A percentile compares a stretch with the other conserved stretches of the same genome.
These are phyloP conservation scores for Tympanopsis confertula DNA, from an alignment of 2,329 filamentous ascomycete species.

Conservation along the genomic window DNA sequence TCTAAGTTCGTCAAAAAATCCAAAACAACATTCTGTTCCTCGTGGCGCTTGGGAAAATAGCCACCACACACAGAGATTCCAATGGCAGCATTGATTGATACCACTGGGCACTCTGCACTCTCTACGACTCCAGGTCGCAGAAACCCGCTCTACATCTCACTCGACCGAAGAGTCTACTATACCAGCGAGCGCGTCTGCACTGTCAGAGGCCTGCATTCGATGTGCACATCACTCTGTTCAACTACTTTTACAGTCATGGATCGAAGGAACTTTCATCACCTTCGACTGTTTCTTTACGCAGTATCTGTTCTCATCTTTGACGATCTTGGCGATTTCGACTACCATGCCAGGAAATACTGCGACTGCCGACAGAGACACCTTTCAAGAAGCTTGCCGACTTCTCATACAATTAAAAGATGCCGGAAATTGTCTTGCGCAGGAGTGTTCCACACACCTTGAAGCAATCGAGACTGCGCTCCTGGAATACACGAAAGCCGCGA, in stretches of 20 bases:
- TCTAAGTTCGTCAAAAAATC: too few species aligned
- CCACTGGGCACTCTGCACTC: too few species aligned
- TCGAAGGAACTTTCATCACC: constrained; percentile 29
- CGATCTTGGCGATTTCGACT: constrained; percentile 29
- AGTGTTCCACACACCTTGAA: constrained; percentile 27
- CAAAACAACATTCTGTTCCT: too few species aligned
- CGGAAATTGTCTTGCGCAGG: constrained; percentile 26
- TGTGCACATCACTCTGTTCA: constrained; percentile 30
- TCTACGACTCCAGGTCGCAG: too few species aligned
- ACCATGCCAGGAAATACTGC: constrained; percentile 17
- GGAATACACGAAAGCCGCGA: too few species aligned
- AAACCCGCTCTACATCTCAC: too few species aligned
- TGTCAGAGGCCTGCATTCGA: constrained; percentile 30
- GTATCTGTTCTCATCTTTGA: constrained; percentile 32
- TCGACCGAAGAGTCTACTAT: too few species aligned
- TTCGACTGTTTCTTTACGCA: constrained; percentile 34
- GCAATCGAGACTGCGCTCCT: constrained; percentile 8
- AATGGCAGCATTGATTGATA: too few species aligned
- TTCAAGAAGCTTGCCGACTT: constrained; percentile 23
- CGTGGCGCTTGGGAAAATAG: too few species aligned
- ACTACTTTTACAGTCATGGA: constrained; percentile 29
- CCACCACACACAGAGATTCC: too few species aligned
- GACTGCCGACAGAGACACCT: constrained; percentile 23
- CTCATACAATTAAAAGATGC: constrained; percentile 22
- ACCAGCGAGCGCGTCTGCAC: constrained; percentile 18